These are phyloP conservation scores for Cordyceps militaris DNA, from an alignment of 2,329 filamentous ascomycete species.

Conservation along the genomic window DNA sequence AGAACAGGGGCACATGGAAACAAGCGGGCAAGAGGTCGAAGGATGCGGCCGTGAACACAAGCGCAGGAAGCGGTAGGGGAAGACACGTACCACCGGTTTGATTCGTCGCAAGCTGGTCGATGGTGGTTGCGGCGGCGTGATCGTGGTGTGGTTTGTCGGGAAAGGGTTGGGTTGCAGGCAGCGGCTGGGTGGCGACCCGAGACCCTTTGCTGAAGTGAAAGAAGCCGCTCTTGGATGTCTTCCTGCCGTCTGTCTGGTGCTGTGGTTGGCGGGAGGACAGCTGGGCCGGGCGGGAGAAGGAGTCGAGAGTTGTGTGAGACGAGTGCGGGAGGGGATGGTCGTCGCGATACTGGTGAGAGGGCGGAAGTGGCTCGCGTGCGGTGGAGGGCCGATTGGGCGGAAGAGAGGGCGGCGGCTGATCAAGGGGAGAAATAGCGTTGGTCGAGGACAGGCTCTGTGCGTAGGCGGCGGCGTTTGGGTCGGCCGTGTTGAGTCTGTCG, in stretches of 20 bases:
- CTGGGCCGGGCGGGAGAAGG: conserved; percentile 18
- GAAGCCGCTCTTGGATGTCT: conserved; percentile 42
- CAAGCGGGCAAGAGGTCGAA: not conserved
- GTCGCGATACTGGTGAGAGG: conserved; percentile 16
- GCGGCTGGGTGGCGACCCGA: conserved; percentile 32
- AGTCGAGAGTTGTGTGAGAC: conserved; percentile 11
- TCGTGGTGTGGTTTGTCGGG: conserved; percentile 15
- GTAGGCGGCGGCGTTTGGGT: conserved; percentile 7
- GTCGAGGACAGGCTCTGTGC: conserved; percentile 25
- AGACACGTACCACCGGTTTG: conserved; percentile 27
- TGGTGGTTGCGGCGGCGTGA: not conserved
- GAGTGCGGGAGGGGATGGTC: conserved; percentile 5
- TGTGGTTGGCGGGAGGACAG: conserved; percentile 19
- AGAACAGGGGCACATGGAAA: not conserved
- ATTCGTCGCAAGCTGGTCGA: conserved; percentile 3
- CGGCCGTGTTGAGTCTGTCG: conserved; percentile 12
- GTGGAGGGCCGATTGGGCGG: not conserved
- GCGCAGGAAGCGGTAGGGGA: not conserved
- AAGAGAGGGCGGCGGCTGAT: conserved; percentile 39
- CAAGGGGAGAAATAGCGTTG: conserved; percentile 34
- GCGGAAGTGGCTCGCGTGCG: conserved; percentile 14
- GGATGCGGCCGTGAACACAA: not conserved
- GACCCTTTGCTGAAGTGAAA: conserved; percentile 44
- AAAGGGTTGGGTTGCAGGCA: conserved; percentile 15
- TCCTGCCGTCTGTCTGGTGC: conserved; percentile 33